Evolutionary conservation across 352 stramenopile species (phyloP).

Genomic region (Globisporangium echinulatum): DNA sequence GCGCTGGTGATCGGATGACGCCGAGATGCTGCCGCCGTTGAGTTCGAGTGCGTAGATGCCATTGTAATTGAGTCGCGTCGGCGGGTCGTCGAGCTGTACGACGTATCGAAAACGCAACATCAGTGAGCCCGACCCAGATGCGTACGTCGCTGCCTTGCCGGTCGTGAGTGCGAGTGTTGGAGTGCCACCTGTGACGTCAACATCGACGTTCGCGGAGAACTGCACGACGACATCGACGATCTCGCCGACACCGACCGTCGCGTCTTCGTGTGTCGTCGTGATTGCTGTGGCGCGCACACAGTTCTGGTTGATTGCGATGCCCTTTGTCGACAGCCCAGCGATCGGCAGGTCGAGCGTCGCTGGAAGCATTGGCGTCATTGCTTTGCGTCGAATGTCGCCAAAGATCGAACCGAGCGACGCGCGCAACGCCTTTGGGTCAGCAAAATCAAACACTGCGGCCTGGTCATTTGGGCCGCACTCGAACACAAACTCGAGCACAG

Average conservation of each 20-base stretch:
- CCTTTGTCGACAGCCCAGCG: slow-evolving; percentile 36
- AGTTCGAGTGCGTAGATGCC: slow-evolving; percentile 35
- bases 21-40: slow-evolving; percentile 35
- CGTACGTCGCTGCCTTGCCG: slow-evolving; percentile 32
- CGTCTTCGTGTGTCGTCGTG: slow-evolving; percentile 42
- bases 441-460: slow-evolving; percentile 34
- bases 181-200: slow-evolving; percentile 23
- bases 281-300: slow-evolving; percentile 31
- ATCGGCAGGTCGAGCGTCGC: slow-evolving; percentile 35
- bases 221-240: slow-evolving; percentile 44
- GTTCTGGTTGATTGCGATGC: slow-evolving; percentile 45
- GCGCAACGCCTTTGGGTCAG: slow-evolving; percentile 23
- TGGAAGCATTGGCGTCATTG: slow-evolving; percentile 25
- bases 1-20: slow-evolving; percentile 9
- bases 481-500: slow-evolving; percentile 43
- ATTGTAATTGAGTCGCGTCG: slow-evolving; percentile 26
- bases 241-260: slow-evolving; percentile 44
- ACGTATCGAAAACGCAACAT: slow-evolving; percentile 44
- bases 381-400: slow-evolving; percentile 45
- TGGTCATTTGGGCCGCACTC: slow-evolving; percentile 28
- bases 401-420: slow-evolving; percentile 31
- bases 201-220: slow-evolving; percentile 41
- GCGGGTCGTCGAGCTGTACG: slow-evolving; percentile 31
- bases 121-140: slow-evolving; percentile 28
- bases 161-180: slow-evolving; percentile 41